Evolutionary conservation across 805 yeast species (phyloP).

Genomic region (Schizosaccharomyces lindneri): DNA sequence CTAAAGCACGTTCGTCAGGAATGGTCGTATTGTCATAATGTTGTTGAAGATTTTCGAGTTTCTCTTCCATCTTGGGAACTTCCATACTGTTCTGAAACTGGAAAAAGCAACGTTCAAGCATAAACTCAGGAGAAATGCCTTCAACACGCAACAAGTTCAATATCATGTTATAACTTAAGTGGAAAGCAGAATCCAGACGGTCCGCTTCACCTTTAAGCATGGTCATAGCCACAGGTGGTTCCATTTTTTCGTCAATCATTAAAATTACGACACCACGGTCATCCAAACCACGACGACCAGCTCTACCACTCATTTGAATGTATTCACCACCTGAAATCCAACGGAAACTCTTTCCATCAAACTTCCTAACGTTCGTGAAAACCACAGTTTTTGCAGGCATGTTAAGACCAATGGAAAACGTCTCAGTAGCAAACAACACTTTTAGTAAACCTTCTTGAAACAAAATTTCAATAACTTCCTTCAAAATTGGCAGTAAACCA

Average conservation of each 20-base stretch:
- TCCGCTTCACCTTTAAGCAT: constrained; percentile 99
- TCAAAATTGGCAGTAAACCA: constrained; percentile 75
- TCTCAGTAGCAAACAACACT: constrained; percentile 91
- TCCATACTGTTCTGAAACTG: constrained; percentile 86
- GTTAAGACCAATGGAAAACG: constrained; percentile 90
- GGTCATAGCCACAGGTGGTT: constrained; percentile 95
- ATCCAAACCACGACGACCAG: constrained; percentile 98
- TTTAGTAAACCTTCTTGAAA: constrained; percentile 92
- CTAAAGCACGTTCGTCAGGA: constrained; percentile 50
- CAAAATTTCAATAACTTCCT: constrained; percentile 83
- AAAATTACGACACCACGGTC: constrained; percentile 96
- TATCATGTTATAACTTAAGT: constrained; percentile 90
- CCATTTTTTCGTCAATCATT: constrained; percentile 99
- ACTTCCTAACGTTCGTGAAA: constrained; percentile 86
- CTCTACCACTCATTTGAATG: constrained; percentile 98
- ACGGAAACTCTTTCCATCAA: constrained; percentile 94
- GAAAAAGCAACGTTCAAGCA: constrained; percentile 80
- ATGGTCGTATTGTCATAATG: constrained; percentile 27
- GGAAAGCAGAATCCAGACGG: constrained; percentile 90
- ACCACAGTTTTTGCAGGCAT: constrained; percentile 99
- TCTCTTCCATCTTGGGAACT: constrained; percentile 60
- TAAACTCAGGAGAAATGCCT: constrained; percentile 92
- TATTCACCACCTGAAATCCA: constrained; percentile 99
- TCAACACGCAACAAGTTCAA: constrained; percentile 88
- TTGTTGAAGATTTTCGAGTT: constrained; percentile 28